A percentile compares a stretch with the other conserved stretches of the same genome.
Evolutionary conservation across 495 filamentous ascomycete species (phyloP).

Genomic region (Evansstolkia leycettana): DNA sequence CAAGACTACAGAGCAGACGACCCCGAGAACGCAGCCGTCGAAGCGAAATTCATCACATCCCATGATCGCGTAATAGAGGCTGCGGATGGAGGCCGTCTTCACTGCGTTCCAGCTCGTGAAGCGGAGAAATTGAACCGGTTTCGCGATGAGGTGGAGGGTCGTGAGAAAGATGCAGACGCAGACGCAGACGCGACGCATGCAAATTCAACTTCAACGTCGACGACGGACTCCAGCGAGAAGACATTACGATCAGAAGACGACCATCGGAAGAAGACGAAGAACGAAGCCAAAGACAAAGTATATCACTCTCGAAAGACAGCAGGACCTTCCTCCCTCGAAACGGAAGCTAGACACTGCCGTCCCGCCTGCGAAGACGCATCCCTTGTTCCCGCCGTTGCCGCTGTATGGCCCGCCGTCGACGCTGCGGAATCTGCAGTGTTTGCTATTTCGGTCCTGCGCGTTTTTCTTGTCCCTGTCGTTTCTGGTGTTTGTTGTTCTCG

Average conservation of each 20-base stretch:
- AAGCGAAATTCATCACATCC: slow-evolving; percentile 55
- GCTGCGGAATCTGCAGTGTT: slow-evolving; percentile 50
- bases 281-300: slow-evolving; percentile 1
- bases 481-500: slow-evolving; percentile 60
- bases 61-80: slow-evolving; percentile 61
- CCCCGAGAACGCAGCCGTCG: slow-evolving; percentile 37
- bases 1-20: slow-evolving; percentile 8
- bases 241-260: no score
- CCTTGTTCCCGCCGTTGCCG: slow-evolving; percentile 79
- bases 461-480: slow-evolving; percentile 68
- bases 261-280: slow-evolving; percentile 5
- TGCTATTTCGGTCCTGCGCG: slow-evolving; percentile 47
- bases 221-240: no score
- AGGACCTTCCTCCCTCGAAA: neutral
- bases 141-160: slow-evolving; percentile 37
- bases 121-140: slow-evolving; percentile 54
- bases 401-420: slow-evolving; percentile 65
- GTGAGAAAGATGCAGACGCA: no score
- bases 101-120: slow-evolving; percentile 51
- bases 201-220: no score
- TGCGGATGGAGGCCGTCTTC: slow-evolving; percentile 49
- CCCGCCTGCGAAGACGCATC: slow-evolving; percentile 50
- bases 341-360: slow-evolving; percentile 22
- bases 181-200: no score
- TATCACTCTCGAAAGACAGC: neutral